phyloP scores from a whole-genome alignment of 2,329 filamentous ascomycete genomes.

The Botrytis cinerea region DNA sequence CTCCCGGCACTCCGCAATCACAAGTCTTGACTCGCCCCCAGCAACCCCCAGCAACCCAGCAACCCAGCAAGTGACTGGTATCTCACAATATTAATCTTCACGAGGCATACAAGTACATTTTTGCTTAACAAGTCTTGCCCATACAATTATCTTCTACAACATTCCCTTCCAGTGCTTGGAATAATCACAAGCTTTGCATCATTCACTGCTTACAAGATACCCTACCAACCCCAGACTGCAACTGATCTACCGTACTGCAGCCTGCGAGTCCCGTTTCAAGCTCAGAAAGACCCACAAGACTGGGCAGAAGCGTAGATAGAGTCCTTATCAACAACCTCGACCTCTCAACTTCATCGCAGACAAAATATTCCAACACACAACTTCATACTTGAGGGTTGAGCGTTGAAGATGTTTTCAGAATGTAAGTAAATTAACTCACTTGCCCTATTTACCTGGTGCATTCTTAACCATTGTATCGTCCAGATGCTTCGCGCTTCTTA shows the following conservation, averaged over 20 bases:
- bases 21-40: slow-evolving; percentile 12
- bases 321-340: slow-evolving; percentile 20
- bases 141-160: background rate
- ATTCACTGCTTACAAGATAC: background rate
- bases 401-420: slow-evolving; percentile 42
- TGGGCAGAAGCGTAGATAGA: background rate
- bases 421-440: slow-evolving; percentile 33
- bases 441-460: background rate
- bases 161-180: background rate
- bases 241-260: slow-evolving; percentile 8
- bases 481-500: slow-evolving; percentile 91
- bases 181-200: slow-evolving; percentile 16
- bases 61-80: slow-evolving; percentile 21
- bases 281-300: slow-evolving; percentile 11
- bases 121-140: slow-evolving; percentile 3
- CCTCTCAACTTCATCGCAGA: slow-evolving; percentile 15
- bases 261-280: slow-evolving; percentile 3
- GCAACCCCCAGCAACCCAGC: background rate
- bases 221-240: background rate
- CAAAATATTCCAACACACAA: background rate
- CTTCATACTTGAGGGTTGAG: slow-evolving; percentile 4
- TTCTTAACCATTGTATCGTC: slow-evolving; percentile 23
- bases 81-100: slow-evolving; percentile 20
- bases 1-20: background rate
- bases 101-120: background rate